Percentiles rank a stretch among this genome's conserved stretches.
Evolutionary conservation across 805 yeast species (phyloP).

Genomic region (Metschnikowia baotianmanensis): DNA sequence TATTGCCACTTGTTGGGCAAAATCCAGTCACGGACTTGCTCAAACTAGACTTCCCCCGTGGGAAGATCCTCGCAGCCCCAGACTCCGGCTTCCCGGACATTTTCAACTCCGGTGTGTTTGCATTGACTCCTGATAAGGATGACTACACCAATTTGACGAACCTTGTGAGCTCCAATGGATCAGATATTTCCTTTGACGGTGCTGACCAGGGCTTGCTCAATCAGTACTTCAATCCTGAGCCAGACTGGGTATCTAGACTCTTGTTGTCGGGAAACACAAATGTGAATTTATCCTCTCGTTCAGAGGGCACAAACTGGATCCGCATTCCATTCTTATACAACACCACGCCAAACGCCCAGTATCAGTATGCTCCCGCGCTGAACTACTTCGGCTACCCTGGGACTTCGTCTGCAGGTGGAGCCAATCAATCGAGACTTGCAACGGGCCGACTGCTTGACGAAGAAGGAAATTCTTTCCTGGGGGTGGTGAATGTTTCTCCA

Average conservation of each 20-base stretch:
- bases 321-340: constrained; percentile 79
- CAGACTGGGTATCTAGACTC: constrained; percentile 36
- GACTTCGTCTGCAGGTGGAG: background rate
- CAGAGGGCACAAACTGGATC: constrained; percentile 49
- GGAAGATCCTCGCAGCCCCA: constrained; percentile 20
- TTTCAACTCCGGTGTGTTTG: constrained; percentile 22
- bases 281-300: background rate
- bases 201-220: constrained; percentile 91
- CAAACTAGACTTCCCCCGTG: constrained; percentile 14
- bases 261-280: constrained; percentile 8
- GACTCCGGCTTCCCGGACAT: constrained; percentile 22
- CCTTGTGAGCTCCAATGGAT: constrained; percentile 20
- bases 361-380: constrained; percentile 73
- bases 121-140: constrained; percentile 14
- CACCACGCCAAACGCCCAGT: constrained; percentile 65
- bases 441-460: too few relatives aligned
- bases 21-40: constrained; percentile 28
- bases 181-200: constrained; percentile 62
- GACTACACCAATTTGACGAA: constrained; percentile 29
- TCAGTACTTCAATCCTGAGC: constrained; percentile 56
- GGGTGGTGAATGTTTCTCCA: background rate
- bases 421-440: background rate
- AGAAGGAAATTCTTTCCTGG: background rate
- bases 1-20: constrained; percentile 18
- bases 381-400: constrained; percentile 38